Evolutionary conservation across 129 eudicot species (phyloP), one percentile per base, ranked within the genome.

Genomic region (Pseudognaphalium luteoalbum): DNA sequence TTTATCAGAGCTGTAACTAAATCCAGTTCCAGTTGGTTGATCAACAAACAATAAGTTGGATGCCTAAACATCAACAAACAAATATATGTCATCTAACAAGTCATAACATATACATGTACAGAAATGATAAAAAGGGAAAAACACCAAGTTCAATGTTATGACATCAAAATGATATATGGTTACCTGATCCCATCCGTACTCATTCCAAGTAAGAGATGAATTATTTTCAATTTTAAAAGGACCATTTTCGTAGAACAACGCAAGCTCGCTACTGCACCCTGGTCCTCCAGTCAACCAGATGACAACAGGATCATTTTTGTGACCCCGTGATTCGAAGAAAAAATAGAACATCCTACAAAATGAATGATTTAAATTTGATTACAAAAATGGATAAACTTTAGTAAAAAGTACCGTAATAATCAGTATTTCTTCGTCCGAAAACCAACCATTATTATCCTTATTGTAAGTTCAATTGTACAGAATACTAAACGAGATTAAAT

Each of bases 261-360:
- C 98, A 83, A 92, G 82, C 87, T 92, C 98, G 68, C 98, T 92
- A 77, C 98, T 92, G 78, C 98, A 92, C 14, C 98, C 98, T 68
- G 98, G 98, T 11, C 98, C 98, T 74, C 98, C 96, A 70, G 96
- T 90, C 85, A 92, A 59, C 98, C 98, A 92, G 71, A 92, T 88
- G 32, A 90, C 98, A 76, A 92, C 94, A 70, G 98, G 98, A 56
- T 90, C 94, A 6, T 86, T 74, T 72, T 81, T 84, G 84, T 83
- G 79, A 66, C 87, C 86, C 68, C 96, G 93, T 21, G 98, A 92
- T 68, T 92, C 96, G 56, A 92, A 92, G 92, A 92, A 92, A 63
- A 92, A 92, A 84, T 92, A 92, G 71, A 92, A 92, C 98, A 92
- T 84, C 90, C 98, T 92, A 82, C 87, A 82, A 77, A 4, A 59